A percentile compares a stretch with the other conserved stretches of the same genome.
phyloP scores from a whole-genome alignment of 305 asterid genomes.

The Solanum hybrid region DNA sequence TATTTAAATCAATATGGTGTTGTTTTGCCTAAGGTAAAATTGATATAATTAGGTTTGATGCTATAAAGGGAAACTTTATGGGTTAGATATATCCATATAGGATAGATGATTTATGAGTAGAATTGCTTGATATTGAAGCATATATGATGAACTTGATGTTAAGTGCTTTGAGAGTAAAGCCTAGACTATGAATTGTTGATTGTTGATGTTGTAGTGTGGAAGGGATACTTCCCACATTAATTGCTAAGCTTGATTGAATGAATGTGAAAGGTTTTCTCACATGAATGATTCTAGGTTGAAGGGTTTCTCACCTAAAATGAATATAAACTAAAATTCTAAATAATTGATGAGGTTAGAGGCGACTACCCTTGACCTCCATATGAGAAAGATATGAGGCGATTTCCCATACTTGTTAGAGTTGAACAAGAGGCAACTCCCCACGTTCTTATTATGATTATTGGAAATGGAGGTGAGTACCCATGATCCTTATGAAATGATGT shows the following conservation, averaged over 20 bases:
- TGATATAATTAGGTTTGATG: neutral
- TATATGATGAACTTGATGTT: neutral
- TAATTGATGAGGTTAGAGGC: neutral
- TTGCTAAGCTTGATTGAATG: neutral
- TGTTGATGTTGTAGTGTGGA: neutral
- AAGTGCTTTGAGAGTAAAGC: neutral
- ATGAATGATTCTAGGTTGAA: neutral
- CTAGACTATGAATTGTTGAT: neutral
- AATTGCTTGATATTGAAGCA: neutral
- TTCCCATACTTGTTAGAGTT: neutral
- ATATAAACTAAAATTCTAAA: neutral
- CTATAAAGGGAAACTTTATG: neutral
- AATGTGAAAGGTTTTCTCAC: neutral
- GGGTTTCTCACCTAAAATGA: neutral
- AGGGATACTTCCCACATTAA: neutral
- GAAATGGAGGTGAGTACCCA: neutral
- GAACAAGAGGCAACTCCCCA: neutral
- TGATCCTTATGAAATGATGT: neutral
- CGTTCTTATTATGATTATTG: neutral
- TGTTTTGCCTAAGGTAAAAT: neutral
- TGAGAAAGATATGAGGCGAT: neutral
- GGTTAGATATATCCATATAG: neutral
- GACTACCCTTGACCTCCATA: neutral
- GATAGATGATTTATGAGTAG: neutral
- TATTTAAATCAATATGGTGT: neutral